Percentiles rank a stretch among this genome's conserved stretches.
phyloP scores from a whole-genome alignment of 2,329 filamentous ascomycete species.

The Exophiala phaeomuriformis region DNA sequence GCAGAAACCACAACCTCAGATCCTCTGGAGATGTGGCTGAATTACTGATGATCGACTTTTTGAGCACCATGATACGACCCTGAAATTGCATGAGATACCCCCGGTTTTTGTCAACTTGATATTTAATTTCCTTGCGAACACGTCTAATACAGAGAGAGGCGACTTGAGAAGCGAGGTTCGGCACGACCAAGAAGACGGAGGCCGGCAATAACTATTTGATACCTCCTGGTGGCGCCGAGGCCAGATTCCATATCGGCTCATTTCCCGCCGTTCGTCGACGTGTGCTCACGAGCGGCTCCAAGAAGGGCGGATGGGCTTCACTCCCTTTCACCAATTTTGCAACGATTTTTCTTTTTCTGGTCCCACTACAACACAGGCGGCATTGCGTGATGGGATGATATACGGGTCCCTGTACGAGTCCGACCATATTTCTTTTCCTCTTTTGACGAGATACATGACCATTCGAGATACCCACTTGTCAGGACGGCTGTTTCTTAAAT shows the following conservation, averaged over 20 bases:
- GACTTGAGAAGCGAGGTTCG: constrained; percentile 7
- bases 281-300: not conserved
- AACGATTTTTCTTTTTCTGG: constrained; percentile 8
- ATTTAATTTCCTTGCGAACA: constrained; percentile 19
- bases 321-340: not conserved
- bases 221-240: constrained; percentile 14
- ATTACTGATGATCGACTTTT: constrained; percentile 20
- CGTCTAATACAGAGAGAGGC: constrained; percentile 14
- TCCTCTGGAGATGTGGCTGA: constrained; percentile 28
- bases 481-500: constrained; percentile 5
- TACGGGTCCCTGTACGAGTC: constrained; percentile 17
- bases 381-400: constrained; percentile 22
- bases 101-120: constrained; percentile 1
- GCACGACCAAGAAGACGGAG: not conserved
- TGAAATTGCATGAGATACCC: constrained; percentile 23
- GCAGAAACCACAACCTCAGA: constrained; percentile 20
- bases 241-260: not conserved
- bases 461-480: constrained; percentile 25
- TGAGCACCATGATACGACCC: constrained; percentile 6
- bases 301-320: not conserved
- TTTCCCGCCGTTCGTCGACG: not conserved
- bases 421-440: constrained; percentile 8
- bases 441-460: constrained; percentile 26
- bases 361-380: constrained; percentile 15
- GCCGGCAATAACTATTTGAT: constrained; percentile 10